A percentile compares a stretch with the other conserved stretches of the same genome.
These are phyloP conservation scores for Starmerella riodocensis DNA, from an alignment of 805 yeast species.

Conservation along the genomic window DNA sequence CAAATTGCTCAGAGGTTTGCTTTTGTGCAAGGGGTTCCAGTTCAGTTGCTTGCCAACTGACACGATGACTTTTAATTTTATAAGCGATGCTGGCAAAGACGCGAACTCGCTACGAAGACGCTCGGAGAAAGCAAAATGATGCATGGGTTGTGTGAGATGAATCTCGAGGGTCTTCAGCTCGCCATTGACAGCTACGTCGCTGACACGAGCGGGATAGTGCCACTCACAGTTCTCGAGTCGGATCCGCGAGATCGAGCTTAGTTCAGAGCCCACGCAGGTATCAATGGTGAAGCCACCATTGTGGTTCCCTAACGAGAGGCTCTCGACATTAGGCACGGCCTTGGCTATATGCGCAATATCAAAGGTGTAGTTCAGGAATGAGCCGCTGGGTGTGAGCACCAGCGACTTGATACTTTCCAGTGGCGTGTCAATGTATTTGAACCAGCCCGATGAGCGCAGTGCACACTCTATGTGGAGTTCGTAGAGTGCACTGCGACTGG, in stretches of 20 bases:
- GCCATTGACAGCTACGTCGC: constrained; percentile 7
- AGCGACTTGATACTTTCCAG: constrained; percentile 1
- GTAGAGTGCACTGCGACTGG: not conserved
- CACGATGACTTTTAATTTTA: not conserved
- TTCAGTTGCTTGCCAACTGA: constrained; percentile 7
- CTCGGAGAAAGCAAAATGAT: constrained; percentile 15
- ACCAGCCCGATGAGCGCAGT: constrained; percentile 17
- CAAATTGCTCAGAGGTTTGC: constrained; percentile 6
- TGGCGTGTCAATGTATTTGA: constrained; percentile 16
- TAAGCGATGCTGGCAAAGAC: constrained; percentile 6
- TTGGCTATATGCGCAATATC: constrained; percentile 17
- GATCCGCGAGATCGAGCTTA: constrained; percentile 1
- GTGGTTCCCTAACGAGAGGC: constrained; percentile 5
- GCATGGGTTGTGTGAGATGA: constrained; percentile 1
- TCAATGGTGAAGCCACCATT: constrained; percentile 9
- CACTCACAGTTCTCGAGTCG: constrained; percentile 12
- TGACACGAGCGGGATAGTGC: constrained; percentile 10
- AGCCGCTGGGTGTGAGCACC: constrained; percentile 1
- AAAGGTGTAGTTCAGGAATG: constrained; percentile 8
- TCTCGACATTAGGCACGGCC: constrained; percentile 10
- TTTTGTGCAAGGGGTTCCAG: constrained; percentile 14
- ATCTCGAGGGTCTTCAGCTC: constrained; percentile 5
- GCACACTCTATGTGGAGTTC: constrained; percentile 2
- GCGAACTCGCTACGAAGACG: constrained; percentile 9
- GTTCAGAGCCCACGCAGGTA: not conserved